Evolutionary conservation across 2,329 filamentous ascomycete genomes (phyloP).

Genomic region (Alternaria infectoria): DNA sequence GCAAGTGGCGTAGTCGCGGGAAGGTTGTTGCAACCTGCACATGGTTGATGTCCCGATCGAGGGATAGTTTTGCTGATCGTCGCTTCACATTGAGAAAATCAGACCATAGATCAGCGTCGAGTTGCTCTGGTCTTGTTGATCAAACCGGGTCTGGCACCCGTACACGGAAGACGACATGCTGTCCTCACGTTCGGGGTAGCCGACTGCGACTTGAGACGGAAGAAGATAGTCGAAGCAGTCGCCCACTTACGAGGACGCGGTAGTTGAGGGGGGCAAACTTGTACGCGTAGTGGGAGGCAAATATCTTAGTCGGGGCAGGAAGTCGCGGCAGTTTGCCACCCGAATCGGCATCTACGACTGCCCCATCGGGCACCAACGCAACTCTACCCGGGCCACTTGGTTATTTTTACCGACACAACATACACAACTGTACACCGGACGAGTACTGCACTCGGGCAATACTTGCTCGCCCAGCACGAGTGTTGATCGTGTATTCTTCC

Average conservation of each 20-base stretch:
- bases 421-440: neutral
- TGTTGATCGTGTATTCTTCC: neutral
- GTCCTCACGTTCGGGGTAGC: conserved; percentile 19
- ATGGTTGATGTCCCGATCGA: conserved; percentile 6
- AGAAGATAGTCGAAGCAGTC: conserved; percentile 4
- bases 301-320: conserved; percentile 1
- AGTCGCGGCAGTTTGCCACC: conserved; percentile 20
- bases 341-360: conserved; percentile 16
- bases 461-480: neutral
- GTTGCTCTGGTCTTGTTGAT: conserved; percentile 6
- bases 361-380: conserved; percentile 15
- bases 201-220: conserved; percentile 14
- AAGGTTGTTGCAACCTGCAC: conserved; percentile 9
- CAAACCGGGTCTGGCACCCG: conserved; percentile 4
- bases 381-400: conserved; percentile 2
- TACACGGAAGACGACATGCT: neutral
- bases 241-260: neutral
- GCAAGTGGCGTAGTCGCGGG: conserved; percentile 14
- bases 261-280: conserved; percentile 18
- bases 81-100: conserved; percentile 27
- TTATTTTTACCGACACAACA: conserved; percentile 2
- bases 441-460: neutral
- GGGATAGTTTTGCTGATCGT: conserved; percentile 22
- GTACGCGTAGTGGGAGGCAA: conserved; percentile 17
- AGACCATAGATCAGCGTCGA: conserved; percentile 35